Evolutionary conservation across 305 asterid genomes (phyloP), one percentile per base, ranked within the genome.

Genomic region (Fraxinus paxiana): DNA sequence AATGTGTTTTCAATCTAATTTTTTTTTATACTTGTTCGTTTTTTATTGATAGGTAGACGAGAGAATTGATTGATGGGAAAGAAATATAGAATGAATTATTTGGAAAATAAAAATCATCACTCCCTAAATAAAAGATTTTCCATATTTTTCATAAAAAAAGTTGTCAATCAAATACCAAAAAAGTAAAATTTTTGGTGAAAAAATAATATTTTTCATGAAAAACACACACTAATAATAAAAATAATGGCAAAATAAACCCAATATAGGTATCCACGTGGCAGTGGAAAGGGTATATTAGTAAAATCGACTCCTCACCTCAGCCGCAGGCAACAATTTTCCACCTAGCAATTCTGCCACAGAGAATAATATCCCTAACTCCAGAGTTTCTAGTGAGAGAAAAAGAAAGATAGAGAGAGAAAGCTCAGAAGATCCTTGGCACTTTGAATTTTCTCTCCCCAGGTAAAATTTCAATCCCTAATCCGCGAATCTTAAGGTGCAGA

Each of bases 361-460:
- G 85, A 80, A 80, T 78, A 84, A 86, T 33, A 81, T 69, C 89
- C 73, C n/a, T 75, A 80, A 76, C 80, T 4, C 17, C 67, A 46
- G 71, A 77, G 78, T 81, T 65, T 63, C 77, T 82, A 77, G 87
- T 78, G 87, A 83, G 88, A 82, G 78, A 28, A 33, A 26, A 28
- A 9, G 17, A 22, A 9, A 26, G 35, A 65, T 0, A 37, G 41
- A 35, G 12, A 63, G 35, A 65, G 71, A 63, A 9, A 65, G 35
- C 37, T 65, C 35, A 26, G 73, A 65, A 65, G 17, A 24, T 65
- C 22, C 6, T 59, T 20, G 79, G 83, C 76, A 81, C 79, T 85
- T 79, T 63, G 83, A 81, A 67, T 76, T 79, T 86, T 85, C 67
- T 76, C 37, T 83, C 67, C 78, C 78, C 84, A 73, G 90, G 90